phyloP scores from a whole-genome alignment of 208 protist genomes.

The Trypanosoma boissoni region DNA sequence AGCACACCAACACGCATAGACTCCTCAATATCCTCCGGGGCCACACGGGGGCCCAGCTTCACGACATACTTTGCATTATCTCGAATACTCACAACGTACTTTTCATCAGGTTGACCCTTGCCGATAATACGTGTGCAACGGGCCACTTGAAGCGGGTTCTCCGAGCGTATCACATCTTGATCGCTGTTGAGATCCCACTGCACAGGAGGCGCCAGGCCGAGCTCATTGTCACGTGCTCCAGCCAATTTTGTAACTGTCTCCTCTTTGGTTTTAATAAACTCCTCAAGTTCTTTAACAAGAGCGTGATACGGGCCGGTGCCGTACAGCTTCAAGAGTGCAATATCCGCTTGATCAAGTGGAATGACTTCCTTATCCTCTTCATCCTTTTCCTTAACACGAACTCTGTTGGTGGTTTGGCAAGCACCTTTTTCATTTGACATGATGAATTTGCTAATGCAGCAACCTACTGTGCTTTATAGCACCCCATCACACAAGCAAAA shows the following conservation, averaged over 20 bases:
- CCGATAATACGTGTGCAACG: conserved; percentile 99
- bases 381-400: conserved; percentile 71
- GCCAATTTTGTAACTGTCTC: conserved; percentile 95
- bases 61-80: conserved; percentile 99
- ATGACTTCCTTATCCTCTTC: conserved; percentile 90
- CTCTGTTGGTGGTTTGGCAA: conserved; percentile 77
- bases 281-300: conserved; percentile 95
- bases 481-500: conserved; percentile 14
- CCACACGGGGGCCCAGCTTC: conserved; percentile 97
- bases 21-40: conserved; percentile 99
- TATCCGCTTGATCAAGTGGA: conserved; percentile 97
- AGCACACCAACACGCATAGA: conserved; percentile 98
- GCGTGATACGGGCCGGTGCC: conserved; percentile 96
- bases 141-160: conserved; percentile 98
- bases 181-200: conserved; percentile 99
- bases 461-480: conserved; percentile 5
- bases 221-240: conserved; percentile 99
- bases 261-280: conserved; percentile 95
- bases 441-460: not conserved
- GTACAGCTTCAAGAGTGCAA: conserved; percentile 99
- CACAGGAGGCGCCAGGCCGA: conserved; percentile 97
- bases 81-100: conserved; percentile 98
- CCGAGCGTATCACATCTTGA: conserved; percentile 95
- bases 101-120: conserved; percentile 88
- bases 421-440: conserved; percentile 88